A percentile compares a stretch with the other conserved stretches of the same genome.
phyloP scores from a whole-genome alignment of 2,329 filamentous ascomycete genomes.

The Cordyceps pruinosa region DNA sequence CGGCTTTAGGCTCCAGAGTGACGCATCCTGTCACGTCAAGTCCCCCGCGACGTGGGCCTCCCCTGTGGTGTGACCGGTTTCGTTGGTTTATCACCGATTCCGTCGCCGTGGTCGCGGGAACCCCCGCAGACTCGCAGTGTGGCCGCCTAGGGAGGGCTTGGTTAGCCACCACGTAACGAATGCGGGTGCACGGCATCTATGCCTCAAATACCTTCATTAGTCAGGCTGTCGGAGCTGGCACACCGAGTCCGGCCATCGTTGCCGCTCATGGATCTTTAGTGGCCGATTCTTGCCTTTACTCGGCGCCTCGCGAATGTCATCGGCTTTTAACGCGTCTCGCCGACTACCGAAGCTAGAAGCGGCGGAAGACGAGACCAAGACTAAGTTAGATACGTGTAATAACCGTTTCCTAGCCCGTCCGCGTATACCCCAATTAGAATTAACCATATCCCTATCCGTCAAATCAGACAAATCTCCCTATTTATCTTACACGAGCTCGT shows the following conservation, averaged over 20 bases:
- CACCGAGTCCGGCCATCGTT: background rate
- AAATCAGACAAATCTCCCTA: background rate
- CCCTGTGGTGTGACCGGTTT: too few relatives aligned
- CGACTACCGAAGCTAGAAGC: background rate
- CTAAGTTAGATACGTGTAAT: background rate
- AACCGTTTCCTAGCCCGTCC: background rate
- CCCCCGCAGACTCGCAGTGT: too few relatives aligned
- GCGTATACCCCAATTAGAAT: background rate
- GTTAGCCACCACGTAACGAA: too few relatives aligned
- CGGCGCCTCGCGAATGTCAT: background rate
- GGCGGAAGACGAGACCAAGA: background rate
- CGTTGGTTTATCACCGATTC: too few relatives aligned
- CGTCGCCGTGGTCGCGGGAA: too few relatives aligned
- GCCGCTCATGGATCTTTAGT: background rate
- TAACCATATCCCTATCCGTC: background rate
- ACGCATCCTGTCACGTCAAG: too few relatives aligned
- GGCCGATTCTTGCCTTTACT: background rate
- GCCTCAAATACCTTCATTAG: too few relatives aligned
- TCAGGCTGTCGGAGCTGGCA: too few relatives aligned
- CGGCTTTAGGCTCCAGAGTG: too few relatives aligned
- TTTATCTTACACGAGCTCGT: background rate
- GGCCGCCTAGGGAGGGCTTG: too few relatives aligned
- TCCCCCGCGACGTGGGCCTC: too few relatives aligned
- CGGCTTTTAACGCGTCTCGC: background rate
- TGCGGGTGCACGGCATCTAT: too few relatives aligned